phyloP scores from a whole-genome alignment of 2,329 filamentous ascomycete genomes.

The Fusarium coicis region DNA sequence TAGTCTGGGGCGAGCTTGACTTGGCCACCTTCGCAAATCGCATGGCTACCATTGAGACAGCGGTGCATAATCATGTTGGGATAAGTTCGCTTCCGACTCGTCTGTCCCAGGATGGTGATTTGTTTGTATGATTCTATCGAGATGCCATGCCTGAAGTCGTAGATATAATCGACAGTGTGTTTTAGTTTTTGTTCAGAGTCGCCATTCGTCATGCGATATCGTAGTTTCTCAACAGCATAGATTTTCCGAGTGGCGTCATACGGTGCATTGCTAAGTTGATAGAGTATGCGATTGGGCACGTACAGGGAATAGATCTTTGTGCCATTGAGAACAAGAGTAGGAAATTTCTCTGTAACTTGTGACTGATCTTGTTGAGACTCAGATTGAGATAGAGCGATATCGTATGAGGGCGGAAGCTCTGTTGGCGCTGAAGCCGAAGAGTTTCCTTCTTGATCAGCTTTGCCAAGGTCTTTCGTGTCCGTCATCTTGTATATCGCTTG shows the following conservation, averaged over 20 bases:
- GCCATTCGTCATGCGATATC: slow-evolving; percentile 34
- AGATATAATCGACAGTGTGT: slow-evolving; percentile 45
- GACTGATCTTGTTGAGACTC: background rate
- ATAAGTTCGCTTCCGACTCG: slow-evolving; percentile 34
- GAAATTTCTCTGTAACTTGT: slow-evolving; percentile 13
- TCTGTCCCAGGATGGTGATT: slow-evolving; percentile 31
- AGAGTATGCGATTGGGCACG: slow-evolving; percentile 34
- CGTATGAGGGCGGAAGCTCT: slow-evolving; percentile 15
- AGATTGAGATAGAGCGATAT: background rate
- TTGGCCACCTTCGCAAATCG: slow-evolving; percentile 26
- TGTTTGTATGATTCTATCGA: background rate
- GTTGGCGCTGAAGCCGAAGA: background rate
- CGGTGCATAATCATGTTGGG: slow-evolving; percentile 32
- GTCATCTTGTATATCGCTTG: background rate
- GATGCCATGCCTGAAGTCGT: slow-evolving; percentile 40
- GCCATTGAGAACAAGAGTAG: slow-evolving; percentile 38
- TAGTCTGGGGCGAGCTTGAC: slow-evolving; percentile 1
- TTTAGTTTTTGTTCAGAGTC: slow-evolving; percentile 25
- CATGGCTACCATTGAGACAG: slow-evolving; percentile 5
- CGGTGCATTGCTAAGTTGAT: slow-evolving; percentile 42
- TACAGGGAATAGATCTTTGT: slow-evolving; percentile 34
- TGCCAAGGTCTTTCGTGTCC: background rate
- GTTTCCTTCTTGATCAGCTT: background rate
- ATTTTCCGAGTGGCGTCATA: slow-evolving; percentile 23
- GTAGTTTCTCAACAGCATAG: slow-evolving; percentile 44